A percentile compares a stretch with the other conserved stretches of the same genome.
phyloP scores from a whole-genome alignment of 331 rosid genomes.

The Arachis monticola region DNA sequence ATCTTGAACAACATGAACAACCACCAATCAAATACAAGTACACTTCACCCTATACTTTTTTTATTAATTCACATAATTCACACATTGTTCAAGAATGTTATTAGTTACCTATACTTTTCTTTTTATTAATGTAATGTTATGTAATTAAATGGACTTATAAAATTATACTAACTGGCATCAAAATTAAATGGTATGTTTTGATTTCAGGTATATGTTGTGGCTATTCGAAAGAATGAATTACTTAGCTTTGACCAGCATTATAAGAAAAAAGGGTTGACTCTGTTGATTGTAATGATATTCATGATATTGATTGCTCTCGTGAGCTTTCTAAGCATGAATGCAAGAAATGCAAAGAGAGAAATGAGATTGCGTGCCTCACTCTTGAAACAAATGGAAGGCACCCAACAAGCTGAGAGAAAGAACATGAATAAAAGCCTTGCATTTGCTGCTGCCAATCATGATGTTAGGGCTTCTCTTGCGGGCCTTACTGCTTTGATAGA shows the following conservation, averaged over 20 bases:
- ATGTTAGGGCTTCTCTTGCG: slow-evolving; percentile 73
- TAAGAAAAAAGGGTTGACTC: slow-evolving; percentile 39
- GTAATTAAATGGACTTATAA: too few relatives aligned
- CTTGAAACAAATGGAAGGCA: slow-evolving; percentile 75
- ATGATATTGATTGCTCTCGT: slow-evolving; percentile 37
- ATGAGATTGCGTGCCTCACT: slow-evolving; percentile 62
- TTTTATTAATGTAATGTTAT: too few relatives aligned
- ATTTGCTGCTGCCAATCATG: slow-evolving; percentile 76
- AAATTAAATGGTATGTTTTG: neutral
- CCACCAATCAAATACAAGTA: too few relatives aligned
- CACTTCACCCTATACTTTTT: too few relatives aligned
- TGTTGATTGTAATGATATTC: slow-evolving; percentile 45
- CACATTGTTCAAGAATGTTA: too few relatives aligned
- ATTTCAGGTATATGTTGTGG: slow-evolving; percentile 63
- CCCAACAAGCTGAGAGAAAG: slow-evolving; percentile 75
- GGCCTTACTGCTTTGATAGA: slow-evolving; percentile 71
- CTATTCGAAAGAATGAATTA: slow-evolving; percentile 45
- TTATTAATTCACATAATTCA: too few relatives aligned
- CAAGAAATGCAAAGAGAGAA: slow-evolving; percentile 49
- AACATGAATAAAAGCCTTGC: slow-evolving; percentile 73
- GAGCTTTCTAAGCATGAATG: slow-evolving; percentile 39
- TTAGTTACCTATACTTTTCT: too few relatives aligned
- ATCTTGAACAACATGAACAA: too few relatives aligned
- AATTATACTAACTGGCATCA: too few relatives aligned
- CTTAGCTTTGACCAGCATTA: slow-evolving; percentile 33